These are phyloP conservation scores for Umbelopsis sp. DNA, from an alignment of 192 early-diverging fungal genomes.

Conservation along the genomic window DNA sequence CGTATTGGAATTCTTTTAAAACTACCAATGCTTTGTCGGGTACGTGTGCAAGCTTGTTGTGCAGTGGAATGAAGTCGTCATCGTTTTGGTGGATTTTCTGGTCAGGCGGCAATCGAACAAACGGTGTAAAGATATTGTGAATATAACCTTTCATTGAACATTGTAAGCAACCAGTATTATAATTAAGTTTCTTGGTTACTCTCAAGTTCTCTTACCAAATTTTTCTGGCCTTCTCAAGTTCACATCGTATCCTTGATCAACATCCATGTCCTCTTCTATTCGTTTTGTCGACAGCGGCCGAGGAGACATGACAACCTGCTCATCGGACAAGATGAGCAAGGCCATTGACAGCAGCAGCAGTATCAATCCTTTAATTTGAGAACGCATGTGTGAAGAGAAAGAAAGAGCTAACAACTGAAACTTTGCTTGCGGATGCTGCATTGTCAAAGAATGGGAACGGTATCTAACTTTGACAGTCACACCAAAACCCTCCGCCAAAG, in stretches of 20 bases:
- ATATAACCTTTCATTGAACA: background rate
- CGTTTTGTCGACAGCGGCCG: background rate
- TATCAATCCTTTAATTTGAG: background rate
- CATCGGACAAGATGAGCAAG: background rate
- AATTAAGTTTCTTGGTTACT: too few relatives aligned
- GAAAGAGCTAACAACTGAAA: background rate
- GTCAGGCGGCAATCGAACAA: slow-evolving; percentile 5
- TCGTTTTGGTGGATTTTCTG: background rate
- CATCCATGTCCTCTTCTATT: background rate
- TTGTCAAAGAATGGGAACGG: too few relatives aligned
- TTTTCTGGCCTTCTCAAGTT: slow-evolving; percentile 11
- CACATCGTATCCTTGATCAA: slow-evolving; percentile 10
- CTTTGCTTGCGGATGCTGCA: background rate
- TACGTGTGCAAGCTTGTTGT: background rate
- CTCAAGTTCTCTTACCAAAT: background rate
- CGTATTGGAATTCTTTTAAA: slow-evolving; percentile 1
- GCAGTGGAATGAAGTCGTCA: background rate
- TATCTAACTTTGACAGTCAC: too few relatives aligned
- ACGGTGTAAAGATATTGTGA: background rate
- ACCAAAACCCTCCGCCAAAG: too few relatives aligned
- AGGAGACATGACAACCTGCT: background rate
- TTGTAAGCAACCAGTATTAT: too few relatives aligned
- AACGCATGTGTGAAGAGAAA: background rate
- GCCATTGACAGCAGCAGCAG: background rate
- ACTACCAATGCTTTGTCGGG: background rate